phyloP scores from a whole-genome alignment of 805 yeast species.

The Wickerhamomyces strasburgensis region DNA sequence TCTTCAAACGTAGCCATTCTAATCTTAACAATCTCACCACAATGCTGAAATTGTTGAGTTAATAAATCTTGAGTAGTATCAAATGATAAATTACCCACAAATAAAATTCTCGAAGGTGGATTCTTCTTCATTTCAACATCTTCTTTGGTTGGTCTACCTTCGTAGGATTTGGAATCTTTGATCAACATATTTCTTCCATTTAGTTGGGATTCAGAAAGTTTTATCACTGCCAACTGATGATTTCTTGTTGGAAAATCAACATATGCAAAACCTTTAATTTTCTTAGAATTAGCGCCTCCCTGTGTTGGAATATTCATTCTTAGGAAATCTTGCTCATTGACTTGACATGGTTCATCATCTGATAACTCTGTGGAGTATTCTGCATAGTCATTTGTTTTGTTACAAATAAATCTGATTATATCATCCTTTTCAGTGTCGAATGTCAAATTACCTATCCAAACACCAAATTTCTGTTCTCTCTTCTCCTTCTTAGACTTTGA shows the following conservation, averaged over 20 bases:
- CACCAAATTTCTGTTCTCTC: constrained; percentile 52
- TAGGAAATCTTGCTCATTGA: constrained; percentile 56
- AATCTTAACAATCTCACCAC: constrained; percentile 79
- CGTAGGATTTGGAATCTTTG: constrained; percentile 73
- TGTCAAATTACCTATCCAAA: constrained; percentile 92
- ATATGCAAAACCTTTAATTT: constrained; percentile 83
- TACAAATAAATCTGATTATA: constrained; percentile 54
- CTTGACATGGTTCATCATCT: constrained; percentile 30
- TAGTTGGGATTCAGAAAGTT: constrained; percentile 63
- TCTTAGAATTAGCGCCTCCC: constrained; percentile 45
- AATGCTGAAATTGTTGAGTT: constrained; percentile 79
- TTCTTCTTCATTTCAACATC: constrained; percentile 54
- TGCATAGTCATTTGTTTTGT: constrained; percentile 45
- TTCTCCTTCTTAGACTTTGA: constrained; percentile 28
- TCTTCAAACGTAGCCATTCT: constrained; percentile 99
- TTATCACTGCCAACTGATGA: constrained; percentile 58
- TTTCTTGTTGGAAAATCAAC: constrained; percentile 65
- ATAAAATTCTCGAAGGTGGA: constrained; percentile 84
- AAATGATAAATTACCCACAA: constrained; percentile 90
- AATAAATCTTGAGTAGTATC: constrained; percentile 81
- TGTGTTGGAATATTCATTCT: constrained; percentile 78
- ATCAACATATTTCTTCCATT: constrained; percentile 85
- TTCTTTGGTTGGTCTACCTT: constrained; percentile 75
- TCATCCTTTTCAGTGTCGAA: constrained; percentile 81
- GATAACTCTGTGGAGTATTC: constrained; percentile 23